phyloP scores from a whole-genome alignment of 2,329 filamentous ascomycete species.

The Phyllosticta capitalensis region DNA sequence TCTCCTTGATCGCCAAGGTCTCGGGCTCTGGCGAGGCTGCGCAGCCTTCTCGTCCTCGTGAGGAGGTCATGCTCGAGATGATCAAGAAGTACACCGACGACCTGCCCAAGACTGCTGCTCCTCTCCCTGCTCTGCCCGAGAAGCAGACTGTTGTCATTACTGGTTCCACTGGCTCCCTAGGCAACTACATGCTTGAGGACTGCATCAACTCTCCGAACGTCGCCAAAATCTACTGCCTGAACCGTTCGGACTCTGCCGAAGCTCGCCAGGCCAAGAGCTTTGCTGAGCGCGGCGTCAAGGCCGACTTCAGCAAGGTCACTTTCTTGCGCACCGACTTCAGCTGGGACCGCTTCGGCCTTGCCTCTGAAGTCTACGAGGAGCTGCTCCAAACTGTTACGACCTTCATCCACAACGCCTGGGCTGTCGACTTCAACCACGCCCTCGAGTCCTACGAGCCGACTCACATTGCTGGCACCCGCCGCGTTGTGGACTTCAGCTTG shows the following conservation, averaged over 20 bases:
- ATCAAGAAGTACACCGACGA: slow-evolving; percentile 21
- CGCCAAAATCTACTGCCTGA: slow-evolving; percentile 13
- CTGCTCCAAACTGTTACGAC: slow-evolving; percentile 15
- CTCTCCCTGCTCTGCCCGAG: background rate
- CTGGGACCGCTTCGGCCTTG: slow-evolving; percentile 11
- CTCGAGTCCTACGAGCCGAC: slow-evolving; percentile 22
- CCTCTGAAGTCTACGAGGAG: background rate
- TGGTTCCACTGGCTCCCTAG: slow-evolving; percentile 14
- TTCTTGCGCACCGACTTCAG: slow-evolving; percentile 12
- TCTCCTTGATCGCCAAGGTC: slow-evolving; percentile 12
- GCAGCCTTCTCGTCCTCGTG: slow-evolving; percentile 8
- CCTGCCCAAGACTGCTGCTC: slow-evolving; percentile 10
- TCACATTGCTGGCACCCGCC: slow-evolving; percentile 21
- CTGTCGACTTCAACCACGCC: slow-evolving; percentile 29
- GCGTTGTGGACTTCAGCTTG: slow-evolving; percentile 29
- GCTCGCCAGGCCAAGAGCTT: slow-evolving; percentile 6
- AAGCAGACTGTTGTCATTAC: slow-evolving; percentile 13
- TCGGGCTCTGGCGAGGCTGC: slow-evolving; percentile 5
- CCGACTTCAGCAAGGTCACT: slow-evolving; percentile 8
- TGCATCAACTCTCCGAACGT: slow-evolving; percentile 10
- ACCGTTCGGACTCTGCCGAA: slow-evolving; percentile 6
- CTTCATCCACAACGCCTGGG: slow-evolving; percentile 31
- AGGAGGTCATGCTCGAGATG: slow-evolving; percentile 20
- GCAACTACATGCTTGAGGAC: slow-evolving; percentile 13
- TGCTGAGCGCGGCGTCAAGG: background rate